Evolutionary conservation across 2,329 filamentous ascomycete genomes (phyloP), one percentile per base, ranked within the genome.

Genomic region (Dothideomycetes sp.): DNA sequence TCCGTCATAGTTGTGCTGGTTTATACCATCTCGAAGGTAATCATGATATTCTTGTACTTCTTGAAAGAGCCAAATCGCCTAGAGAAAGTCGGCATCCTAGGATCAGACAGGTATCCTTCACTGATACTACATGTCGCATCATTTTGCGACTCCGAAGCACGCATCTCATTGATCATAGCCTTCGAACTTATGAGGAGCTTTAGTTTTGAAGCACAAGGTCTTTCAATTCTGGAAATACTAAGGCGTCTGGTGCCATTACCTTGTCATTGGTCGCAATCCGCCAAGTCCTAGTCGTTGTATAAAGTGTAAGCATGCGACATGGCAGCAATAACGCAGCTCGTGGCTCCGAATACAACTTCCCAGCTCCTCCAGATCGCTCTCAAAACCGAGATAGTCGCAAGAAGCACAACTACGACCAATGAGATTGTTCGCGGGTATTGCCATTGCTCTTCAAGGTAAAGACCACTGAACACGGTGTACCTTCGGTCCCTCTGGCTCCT

Each of bases 1-100:
- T 8, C 56, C 50, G 40, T 49, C 30, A 7, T 30, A 20, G 9
- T 45, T 41, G 8, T 45, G 13, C 17, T 35, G 16, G 11, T 11
- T 29, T 17, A 13, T 38, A 41, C 16, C 4, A 42, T 32, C 24
- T 41, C 45, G 9, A 45, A 42, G 24, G 7, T 32, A 33, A 1
- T 3, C 4, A 25, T 41, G 30, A 23, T 25, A 25, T 18, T 13
- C 32, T 23, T 25, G 15, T 16, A 31, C 20, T 31, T 27, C 19
- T 36, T 13, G 24, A 38, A 38, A 5, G 35, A 25, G 6, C 35
- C 35, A 13, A 29, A 29, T 11, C 16, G 24, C 12, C 18, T 11
- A 15, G 43, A 15, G 10, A 6, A 15, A 22, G 24, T 15, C 12
- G 28, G 35, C 16, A 23, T 38, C 25, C 38, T 18, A 2, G 6